These are phyloP conservation scores for Hypoxylon subgilvum DNA, from an alignment of 495 filamentous ascomycete genomes.

Conservation along the genomic window DNA sequence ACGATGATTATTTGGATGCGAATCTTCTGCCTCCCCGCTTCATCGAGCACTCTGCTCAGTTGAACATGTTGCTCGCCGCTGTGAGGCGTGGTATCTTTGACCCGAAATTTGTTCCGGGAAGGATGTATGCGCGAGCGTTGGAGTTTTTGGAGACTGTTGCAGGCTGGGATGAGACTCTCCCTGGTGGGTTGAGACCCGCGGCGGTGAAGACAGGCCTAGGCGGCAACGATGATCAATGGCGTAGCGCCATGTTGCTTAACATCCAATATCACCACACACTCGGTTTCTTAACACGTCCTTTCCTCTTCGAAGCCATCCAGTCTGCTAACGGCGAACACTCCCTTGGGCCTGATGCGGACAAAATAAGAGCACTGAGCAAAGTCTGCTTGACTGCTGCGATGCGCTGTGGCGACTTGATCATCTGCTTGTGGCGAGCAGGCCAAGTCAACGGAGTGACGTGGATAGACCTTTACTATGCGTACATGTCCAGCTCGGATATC, in stretches of 20 bases:
- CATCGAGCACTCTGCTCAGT: slow-evolving; percentile 32
- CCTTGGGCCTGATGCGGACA: slow-evolving; percentile 16
- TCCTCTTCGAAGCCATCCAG: slow-evolving; percentile 34
- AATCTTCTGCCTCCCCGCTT: slow-evolving; percentile 36
- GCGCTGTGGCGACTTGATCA: slow-evolving; percentile 18
- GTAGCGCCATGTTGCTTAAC: slow-evolving; percentile 40
- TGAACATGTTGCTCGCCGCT: slow-evolving; percentile 29
- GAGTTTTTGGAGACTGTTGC: slow-evolving; percentile 45
- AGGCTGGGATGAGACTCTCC: slow-evolving; percentile 48
- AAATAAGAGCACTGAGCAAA: slow-evolving; percentile 15
- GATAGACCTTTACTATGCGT: slow-evolving; percentile 34
- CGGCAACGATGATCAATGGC: slow-evolving; percentile 33
- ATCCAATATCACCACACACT: slow-evolving; percentile 44
- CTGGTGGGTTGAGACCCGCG: slow-evolving; percentile 37
- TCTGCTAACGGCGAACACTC: background rate
- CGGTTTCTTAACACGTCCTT: slow-evolving; percentile 42
- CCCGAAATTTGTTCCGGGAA: slow-evolving; percentile 23
- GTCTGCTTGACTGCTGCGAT: slow-evolving; percentile 33
- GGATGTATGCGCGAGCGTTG: slow-evolving; percentile 29
- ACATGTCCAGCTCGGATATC: slow-evolving; percentile 27
- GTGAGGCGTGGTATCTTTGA: slow-evolving; percentile 27
- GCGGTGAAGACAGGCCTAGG: slow-evolving; percentile 6
- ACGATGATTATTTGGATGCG: slow-evolving; percentile 41
- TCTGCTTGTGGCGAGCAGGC: slow-evolving; percentile 22
- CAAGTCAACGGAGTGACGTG: slow-evolving; percentile 28